phyloP scores from a whole-genome alignment of 2,329 filamentous ascomycete genomes.

The Didymella pomorum region DNA sequence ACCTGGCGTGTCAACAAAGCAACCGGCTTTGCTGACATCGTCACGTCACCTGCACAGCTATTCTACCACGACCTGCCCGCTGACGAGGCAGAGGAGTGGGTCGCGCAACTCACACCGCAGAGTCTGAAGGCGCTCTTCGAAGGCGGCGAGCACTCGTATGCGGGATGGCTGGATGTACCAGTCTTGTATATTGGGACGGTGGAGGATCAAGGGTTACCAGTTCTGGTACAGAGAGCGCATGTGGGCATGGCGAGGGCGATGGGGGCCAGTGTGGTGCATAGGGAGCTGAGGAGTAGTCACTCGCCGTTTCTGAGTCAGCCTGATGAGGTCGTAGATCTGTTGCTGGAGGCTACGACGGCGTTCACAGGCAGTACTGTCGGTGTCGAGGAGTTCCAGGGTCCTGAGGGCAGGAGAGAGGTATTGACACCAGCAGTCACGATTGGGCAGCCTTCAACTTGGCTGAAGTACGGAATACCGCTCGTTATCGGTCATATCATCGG shows the following conservation, averaged over 20 bases:
- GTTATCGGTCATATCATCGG: not conserved
- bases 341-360: not conserved
- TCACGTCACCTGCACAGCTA: conserved; percentile 49
- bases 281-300: conserved; percentile 58
- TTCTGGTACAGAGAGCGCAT: conserved; percentile 10
- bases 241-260: conserved; percentile 52
- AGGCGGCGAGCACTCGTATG: conserved; percentile 55
- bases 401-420: not conserved
- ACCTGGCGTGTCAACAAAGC: conserved; percentile 21
- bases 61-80: conserved; percentile 61
- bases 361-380: not conserved
- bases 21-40: conserved; percentile 55
- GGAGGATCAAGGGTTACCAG: conserved; percentile 1
- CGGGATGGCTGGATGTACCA: conserved; percentile 53
- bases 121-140: conserved; percentile 57
- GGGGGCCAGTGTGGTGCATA: conserved; percentile 48
- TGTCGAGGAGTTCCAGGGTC: not conserved
- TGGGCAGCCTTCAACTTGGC: not conserved
- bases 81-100: conserved; percentile 56
- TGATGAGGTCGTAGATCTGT: conserved; percentile 45
- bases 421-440: too few relatives aligned
- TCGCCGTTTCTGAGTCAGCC: conserved; percentile 61
- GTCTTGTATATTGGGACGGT: not conserved
- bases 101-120: conserved; percentile 52
- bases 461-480: not conserved